phyloP scores from a whole-genome alignment of 768 basidiomycete genomes.

The Austroboletus eburneus region DNA sequence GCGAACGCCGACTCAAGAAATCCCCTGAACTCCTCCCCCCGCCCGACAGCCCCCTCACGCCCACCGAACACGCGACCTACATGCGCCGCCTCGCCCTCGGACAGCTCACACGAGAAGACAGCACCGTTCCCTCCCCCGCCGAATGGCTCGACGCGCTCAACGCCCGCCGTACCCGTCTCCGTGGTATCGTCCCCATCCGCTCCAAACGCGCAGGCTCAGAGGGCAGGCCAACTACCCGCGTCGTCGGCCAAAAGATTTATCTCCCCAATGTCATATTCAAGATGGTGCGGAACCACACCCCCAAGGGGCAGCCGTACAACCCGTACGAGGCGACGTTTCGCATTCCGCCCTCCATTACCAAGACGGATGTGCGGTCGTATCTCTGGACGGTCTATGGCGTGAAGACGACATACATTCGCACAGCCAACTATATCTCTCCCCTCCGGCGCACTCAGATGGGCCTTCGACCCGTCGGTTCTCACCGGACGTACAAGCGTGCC shows the following conservation, averaged over 20 bases:
- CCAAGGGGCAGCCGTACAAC: constrained; percentile 76
- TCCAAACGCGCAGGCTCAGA: constrained; percentile 30
- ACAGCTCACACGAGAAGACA: constrained; percentile 36
- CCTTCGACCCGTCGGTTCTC: constrained; percentile 29
- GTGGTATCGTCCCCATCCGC: constrained; percentile 54
- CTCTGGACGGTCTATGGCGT: constrained; percentile 83
- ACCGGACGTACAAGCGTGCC: constrained; percentile 82
- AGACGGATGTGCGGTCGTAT: constrained; percentile 88
- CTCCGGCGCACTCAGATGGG: constrained; percentile 30
- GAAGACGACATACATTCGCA: constrained; percentile 88
- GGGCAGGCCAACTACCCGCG: constrained; percentile 39
- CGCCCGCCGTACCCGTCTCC: constrained; percentile 57
- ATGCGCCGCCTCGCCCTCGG: constrained; percentile 53
- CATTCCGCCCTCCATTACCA: constrained; percentile 83
- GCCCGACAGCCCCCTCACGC: constrained; percentile 55
- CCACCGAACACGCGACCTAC: constrained; percentile 60
- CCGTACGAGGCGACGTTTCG: constrained; percentile 95
- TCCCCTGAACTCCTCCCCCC: constrained; percentile 34
- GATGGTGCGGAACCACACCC: constrained; percentile 81
- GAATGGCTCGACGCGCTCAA: constrained; percentile 60
- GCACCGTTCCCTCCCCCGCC: constrained; percentile 41
- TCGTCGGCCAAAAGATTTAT: constrained; percentile 81
- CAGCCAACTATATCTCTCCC: constrained; percentile 81
- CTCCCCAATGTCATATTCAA: constrained; percentile 84
- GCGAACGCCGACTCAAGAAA: constrained; percentile 57